phyloP scores from a whole-genome alignment of 1,284 basidiomycete genomes.

The Leccinum variabile region DNA sequence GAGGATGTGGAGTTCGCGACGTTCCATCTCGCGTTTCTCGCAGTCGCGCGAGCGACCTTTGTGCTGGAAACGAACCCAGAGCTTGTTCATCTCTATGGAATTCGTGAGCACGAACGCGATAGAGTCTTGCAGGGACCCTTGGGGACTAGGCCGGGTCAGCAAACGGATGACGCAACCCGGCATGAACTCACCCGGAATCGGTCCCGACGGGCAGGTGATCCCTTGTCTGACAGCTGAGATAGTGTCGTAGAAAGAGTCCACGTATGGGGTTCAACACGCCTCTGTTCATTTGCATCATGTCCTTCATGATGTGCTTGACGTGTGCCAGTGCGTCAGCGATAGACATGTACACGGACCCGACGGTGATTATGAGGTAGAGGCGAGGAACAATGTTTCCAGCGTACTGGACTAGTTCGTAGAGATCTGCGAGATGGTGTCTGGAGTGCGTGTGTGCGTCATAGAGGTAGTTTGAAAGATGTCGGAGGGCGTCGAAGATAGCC shows the following conservation, averaged over 20 bases:
- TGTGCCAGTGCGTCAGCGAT: slow-evolving; percentile 79
- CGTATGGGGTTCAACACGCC: slow-evolving; percentile 93
- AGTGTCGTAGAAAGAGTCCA: slow-evolving; percentile 91
- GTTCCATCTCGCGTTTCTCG: slow-evolving; percentile 93
- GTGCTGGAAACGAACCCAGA: slow-evolving; percentile 96
- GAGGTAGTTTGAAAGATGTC: slow-evolving; percentile 91
- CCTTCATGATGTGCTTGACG: slow-evolving; percentile 98
- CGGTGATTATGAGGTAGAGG: slow-evolving; percentile 97
- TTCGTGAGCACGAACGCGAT: slow-evolving; percentile 94
- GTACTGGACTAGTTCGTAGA: slow-evolving; percentile 97
- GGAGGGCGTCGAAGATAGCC: slow-evolving; percentile 92
- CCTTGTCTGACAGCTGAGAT: slow-evolving; percentile 91
- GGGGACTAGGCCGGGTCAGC: too few relatives aligned
- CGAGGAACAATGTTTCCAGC: slow-evolving; percentile 93
- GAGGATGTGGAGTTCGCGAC: slow-evolving; percentile 87
- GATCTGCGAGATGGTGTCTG: slow-evolving; percentile 78
- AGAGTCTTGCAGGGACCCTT: slow-evolving; percentile 84
- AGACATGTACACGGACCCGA: slow-evolving; percentile 97
- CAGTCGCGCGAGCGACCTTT: slow-evolving; percentile 93
- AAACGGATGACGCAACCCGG: too few relatives aligned
- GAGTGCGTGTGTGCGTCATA: slow-evolving; percentile 80
- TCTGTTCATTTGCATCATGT: slow-evolving; percentile 98
- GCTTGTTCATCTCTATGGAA: slow-evolving; percentile 99
- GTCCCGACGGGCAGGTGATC: slow-evolving; percentile 89
- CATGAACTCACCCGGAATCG: slow-evolving; percentile 63